Base-by-base conservation (phyloP, 1,284 basidiomycete species). In the Polyporus tsugae region DNA sequence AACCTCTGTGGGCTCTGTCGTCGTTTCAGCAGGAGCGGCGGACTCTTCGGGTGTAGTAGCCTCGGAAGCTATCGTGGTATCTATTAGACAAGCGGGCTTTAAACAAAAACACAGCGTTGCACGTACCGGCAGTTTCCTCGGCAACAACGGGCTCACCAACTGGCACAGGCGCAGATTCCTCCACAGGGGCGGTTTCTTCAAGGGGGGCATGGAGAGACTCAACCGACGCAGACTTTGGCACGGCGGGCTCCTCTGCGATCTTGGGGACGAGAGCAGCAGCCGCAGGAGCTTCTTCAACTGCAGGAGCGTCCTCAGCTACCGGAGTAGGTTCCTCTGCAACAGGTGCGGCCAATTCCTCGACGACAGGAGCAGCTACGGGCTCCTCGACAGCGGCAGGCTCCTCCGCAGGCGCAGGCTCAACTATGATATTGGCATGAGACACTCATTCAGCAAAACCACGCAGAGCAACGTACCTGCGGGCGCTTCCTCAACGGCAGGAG, bases 231-330 rank as follows among this genome's bases (percentile, higher is more conserved):
- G 62, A 4, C n/a, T 35, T 49, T 2, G 25, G 44, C 29, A 62
- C 36, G 11, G 49, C 36, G 52, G 53, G 25, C 58, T 62, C 64
- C 44, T 65, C 67, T 22, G 53, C 65, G 4, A 33, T 53, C 25
- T 22, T 33, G 11, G 68, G 29, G 33, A 64, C 64, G 22, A 19
- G 35, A 25, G 29, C 52, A 33, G 25, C 60, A 22, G 64, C 46
- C 1, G 19, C 49, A 22, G 59, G 33, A 41, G 67, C 52, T 22
- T 41, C 57, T 36, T 62, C 61, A 10, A 62, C 33, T 39, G 60
- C 69, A 22, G 52, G 44, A 19, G 33, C 25, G 4, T 17, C 17
- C 41, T 17, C 41, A 17, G 17, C 13, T 4, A 17, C 15, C 15
- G 41, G 1, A 19, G 41, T 17, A 29, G 29, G 29, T 29, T 29